Evolutionary conservation across 805 yeast species (phyloP).

Genomic region (Candida dajiaensis): DNA sequence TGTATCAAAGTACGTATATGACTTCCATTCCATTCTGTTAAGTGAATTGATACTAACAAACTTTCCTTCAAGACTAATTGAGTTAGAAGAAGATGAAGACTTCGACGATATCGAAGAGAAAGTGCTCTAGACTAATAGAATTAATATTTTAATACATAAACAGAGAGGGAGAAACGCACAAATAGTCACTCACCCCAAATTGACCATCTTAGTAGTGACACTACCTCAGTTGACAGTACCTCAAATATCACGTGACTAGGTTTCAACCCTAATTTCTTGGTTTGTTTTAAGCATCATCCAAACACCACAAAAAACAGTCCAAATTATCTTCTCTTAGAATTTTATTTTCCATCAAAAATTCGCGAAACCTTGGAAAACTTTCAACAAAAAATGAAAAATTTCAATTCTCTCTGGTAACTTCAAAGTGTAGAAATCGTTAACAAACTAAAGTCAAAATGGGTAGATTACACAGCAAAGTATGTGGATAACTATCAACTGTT

Average conservation of each 20-base stretch:
- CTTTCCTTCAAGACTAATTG: constrained; percentile 38
- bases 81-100: constrained; percentile 64
- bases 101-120: constrained; percentile 48
- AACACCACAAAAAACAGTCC: not conserved
- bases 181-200: too few relatives aligned
- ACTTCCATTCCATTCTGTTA: constrained; percentile 3
- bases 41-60: constrained; percentile 12
- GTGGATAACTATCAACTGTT: constrained; percentile 31
- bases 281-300: too few relatives aligned
- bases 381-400: not conserved
- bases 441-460: constrained; percentile 69
- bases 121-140: constrained; percentile 5
- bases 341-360: not conserved
- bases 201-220: too few relatives aligned
- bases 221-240: too few relatives aligned
- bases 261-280: not conserved
- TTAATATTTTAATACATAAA: too few relatives aligned
- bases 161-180: too few relatives aligned
- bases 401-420: not conserved
- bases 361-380: not conserved
- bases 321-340: not conserved
- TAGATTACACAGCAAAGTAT: constrained; percentile 98
- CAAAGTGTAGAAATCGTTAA: not conserved
- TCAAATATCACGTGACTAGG: too few relatives aligned
- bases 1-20: constrained; percentile 25